A percentile compares a stretch with the other conserved stretches of the same genome.
Conservation (phyloP, 179 eudicot genomes). For the Silene coronaria region DNA sequence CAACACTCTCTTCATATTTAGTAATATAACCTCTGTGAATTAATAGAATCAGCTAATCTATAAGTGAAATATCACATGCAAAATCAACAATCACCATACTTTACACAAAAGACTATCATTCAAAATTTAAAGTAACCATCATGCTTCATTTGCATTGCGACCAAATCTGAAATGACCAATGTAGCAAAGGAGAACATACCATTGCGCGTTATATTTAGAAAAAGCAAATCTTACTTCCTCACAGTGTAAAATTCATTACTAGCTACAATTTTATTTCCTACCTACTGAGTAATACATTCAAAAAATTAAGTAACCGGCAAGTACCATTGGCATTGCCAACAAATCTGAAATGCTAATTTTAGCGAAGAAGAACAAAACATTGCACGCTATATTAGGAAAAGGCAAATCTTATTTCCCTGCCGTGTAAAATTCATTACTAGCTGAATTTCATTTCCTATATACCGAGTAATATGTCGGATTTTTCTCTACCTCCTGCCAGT, state of each 20-base stretch:
- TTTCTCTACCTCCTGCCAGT: neutral
- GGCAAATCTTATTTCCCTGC: neutral
- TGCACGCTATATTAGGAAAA: neutral
- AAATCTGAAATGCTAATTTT: constrained; percentile 7
- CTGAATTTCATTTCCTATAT: neutral
- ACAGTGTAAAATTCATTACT: neutral
- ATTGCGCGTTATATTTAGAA: neutral
- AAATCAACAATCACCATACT: neutral
- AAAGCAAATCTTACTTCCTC: neutral
- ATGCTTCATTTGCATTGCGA: neutral
- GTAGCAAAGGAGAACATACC: neutral
- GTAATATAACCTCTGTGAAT: neutral
- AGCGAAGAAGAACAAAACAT: neutral
- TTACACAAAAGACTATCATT: neutral
- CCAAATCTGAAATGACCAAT: constrained; percentile 2
- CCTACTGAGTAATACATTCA: neutral
- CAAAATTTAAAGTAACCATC: neutral
- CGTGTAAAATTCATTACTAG: neutral
- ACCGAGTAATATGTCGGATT: neutral
- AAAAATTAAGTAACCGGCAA: neutral
- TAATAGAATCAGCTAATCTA: neutral
- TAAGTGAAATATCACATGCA: constrained; percentile 7
- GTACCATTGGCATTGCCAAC: neutral
- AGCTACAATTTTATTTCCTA: neutral
- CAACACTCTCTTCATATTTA: constrained; percentile 1